These are phyloP conservation scores for Alternaria conjuncta DNA, from an alignment of 2,329 filamentous ascomycete genomes.

Conservation along the genomic window DNA sequence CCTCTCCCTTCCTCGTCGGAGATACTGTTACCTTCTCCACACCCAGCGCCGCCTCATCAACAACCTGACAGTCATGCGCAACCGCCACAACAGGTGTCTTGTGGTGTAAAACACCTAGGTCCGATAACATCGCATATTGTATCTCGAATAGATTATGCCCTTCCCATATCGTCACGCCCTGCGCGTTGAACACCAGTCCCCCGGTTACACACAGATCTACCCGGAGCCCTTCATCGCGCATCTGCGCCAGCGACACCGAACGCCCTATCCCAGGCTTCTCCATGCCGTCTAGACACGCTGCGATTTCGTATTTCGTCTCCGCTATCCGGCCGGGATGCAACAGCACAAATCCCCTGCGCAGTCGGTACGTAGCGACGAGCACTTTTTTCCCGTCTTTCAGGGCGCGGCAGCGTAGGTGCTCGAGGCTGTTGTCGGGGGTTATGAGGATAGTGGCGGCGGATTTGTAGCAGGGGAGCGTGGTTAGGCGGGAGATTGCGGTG, in stretches of 20 bases:
- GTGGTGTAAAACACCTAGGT: conserved; percentile 37
- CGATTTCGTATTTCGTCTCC: conserved; percentile 36
- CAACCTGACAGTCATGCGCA: conserved; percentile 53
- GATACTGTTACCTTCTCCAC: conserved; percentile 24
- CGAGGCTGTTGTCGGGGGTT: conserved; percentile 55
- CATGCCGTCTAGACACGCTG: conserved; percentile 54
- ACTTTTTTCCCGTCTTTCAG: conserved; percentile 52
- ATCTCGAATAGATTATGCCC: conserved; percentile 53
- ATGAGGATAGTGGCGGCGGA: conserved; percentile 47
- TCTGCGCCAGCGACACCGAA: conserved; percentile 44
- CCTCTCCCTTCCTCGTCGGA: conserved; percentile 47
- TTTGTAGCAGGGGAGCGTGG: conserved; percentile 42
- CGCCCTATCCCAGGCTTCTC: conserved; percentile 48
- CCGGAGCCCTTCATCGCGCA: conserved; percentile 35
- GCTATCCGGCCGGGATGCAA: conserved; percentile 47
- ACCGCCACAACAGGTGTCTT: conserved; percentile 43
- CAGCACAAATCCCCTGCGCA: conserved; percentile 52
- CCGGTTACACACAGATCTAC: conserved; percentile 52
- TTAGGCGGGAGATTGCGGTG: conserved; percentile 41
- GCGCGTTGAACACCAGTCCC: conserved; percentile 48
- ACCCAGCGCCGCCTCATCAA: conserved; percentile 37
- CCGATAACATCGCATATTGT: conserved; percentile 52
- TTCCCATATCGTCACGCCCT: conserved; percentile 52
- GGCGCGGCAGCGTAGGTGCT: conserved; percentile 48
- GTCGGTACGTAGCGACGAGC: conserved; percentile 52